Evolutionary conservation across 176 grass and related monocot species (phyloP).

Genomic region (Leersia perrieri): DNA sequence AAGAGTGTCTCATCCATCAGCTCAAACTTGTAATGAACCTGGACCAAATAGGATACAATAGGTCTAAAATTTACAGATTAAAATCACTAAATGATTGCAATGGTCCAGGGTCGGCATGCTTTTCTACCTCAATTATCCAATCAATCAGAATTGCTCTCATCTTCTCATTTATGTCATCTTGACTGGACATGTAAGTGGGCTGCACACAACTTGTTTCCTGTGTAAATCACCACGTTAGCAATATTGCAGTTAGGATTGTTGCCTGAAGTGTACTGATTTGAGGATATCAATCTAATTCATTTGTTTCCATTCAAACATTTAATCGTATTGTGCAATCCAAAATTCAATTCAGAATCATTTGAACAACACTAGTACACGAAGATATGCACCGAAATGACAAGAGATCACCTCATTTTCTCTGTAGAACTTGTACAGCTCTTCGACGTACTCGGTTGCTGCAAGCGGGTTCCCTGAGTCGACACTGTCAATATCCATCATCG

Average conservation of each 20-base stretch:
- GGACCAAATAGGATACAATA: conserved; percentile 28
- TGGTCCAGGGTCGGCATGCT: background rate
- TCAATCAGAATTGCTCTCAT: conserved; percentile 93
- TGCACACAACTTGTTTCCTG: conserved; percentile 58
- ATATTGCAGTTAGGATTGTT: conserved; percentile 19
- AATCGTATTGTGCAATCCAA: background rate
- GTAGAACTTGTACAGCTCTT: conserved; percentile 73
- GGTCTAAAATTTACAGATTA: background rate
- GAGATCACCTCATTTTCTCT: conserved; percentile 68
- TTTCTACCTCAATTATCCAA: conserved; percentile 85
- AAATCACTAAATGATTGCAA: background rate
- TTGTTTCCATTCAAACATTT: conserved; percentile 2
- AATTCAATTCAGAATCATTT: background rate
- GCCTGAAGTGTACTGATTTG: conserved; percentile 7
- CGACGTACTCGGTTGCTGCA: conserved; percentile 63
- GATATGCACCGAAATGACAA: background rate
- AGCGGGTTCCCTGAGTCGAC: conserved; percentile 60
- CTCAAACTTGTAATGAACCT: conserved; percentile 96
- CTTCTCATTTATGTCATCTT: conserved; percentile 84
- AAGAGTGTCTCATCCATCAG: conserved; percentile 92
- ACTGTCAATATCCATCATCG: conserved; percentile 61
- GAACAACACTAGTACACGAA: background rate
- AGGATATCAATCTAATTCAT: conserved; percentile 1
- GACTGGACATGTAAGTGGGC: conserved; percentile 74
- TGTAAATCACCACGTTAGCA: conserved; percentile 22